Evolutionary conservation across 2,329 filamentous ascomycete genomes (phyloP).

Genomic region (Fusarium setosum): DNA sequence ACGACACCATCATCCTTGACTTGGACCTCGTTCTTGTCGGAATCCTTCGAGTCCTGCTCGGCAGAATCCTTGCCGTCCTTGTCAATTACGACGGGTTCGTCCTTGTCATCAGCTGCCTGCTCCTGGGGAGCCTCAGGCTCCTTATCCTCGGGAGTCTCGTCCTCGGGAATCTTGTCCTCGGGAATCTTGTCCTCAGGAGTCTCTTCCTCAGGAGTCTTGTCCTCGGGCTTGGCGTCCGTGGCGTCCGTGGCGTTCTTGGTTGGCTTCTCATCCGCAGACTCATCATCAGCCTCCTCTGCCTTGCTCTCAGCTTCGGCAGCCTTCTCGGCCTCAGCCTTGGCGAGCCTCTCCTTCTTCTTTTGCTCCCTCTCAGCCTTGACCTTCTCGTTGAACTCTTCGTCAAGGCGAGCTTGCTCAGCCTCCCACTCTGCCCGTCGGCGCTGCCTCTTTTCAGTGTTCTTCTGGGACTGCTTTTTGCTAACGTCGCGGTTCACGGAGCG

Average conservation of each 20-base stretch:
- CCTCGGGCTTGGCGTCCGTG: neutral
- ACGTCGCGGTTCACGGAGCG: slow-evolving; percentile 57
- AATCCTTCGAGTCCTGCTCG: slow-evolving; percentile 13
- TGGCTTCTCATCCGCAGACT: slow-evolving; percentile 35
- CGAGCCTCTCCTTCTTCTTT: slow-evolving; percentile 32
- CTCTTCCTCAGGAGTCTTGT: neutral
- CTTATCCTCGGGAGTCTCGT: slow-evolving; percentile 22
- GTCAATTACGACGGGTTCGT: slow-evolving; percentile 21
- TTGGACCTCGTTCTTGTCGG: slow-evolving; percentile 23
- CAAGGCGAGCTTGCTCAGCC: slow-evolving; percentile 40
- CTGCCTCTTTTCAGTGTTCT: slow-evolving; percentile 52
- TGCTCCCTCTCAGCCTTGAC: slow-evolving; percentile 29
- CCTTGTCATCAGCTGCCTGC: slow-evolving; percentile 8
- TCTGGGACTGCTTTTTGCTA: slow-evolving; percentile 54
- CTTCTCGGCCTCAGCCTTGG: slow-evolving; percentile 23
- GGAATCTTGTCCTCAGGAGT: slow-evolving; percentile 19
- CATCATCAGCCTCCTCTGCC: slow-evolving; percentile 31
- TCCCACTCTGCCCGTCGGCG: slow-evolving; percentile 42
- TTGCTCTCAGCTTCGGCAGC: slow-evolving; percentile 33
- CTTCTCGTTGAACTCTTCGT: slow-evolving; percentile 45
- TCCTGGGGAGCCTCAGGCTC: slow-evolving; percentile 7
- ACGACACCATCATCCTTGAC: slow-evolving; percentile 36
- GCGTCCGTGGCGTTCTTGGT: slow-evolving; percentile 6
- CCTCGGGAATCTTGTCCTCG: slow-evolving; percentile 15
- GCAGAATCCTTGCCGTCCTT: slow-evolving; percentile 3